These are phyloP conservation scores for Verticillium nonalfalfae DNA, from an alignment of 2,329 filamentous ascomycete genomes.

Conservation along the genomic window DNA sequence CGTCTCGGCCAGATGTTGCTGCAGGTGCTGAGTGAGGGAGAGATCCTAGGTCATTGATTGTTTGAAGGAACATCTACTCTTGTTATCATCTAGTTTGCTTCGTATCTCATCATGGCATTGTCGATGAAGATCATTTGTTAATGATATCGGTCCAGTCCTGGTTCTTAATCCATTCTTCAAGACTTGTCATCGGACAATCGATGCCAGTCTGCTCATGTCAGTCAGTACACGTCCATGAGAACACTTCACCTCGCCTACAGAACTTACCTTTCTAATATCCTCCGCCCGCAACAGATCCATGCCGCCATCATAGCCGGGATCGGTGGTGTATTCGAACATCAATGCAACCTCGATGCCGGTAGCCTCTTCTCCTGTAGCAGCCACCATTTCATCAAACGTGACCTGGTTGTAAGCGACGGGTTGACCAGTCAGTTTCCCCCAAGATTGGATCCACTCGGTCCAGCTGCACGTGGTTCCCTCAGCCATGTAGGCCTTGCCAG, in stretches of 20 bases:
- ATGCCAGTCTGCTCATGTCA: conserved; percentile 16
- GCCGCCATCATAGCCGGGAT: conserved; percentile 43
- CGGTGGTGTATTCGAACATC: conserved; percentile 40
- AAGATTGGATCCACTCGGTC: conserved; percentile 36
- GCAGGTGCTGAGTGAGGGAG: too few relatives aligned
- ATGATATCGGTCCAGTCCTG: conserved; percentile 26
- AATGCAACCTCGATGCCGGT: conserved; percentile 34
- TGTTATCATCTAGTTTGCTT: background rate
- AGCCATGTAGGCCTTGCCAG: conserved; percentile 42
- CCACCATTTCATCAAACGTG: conserved; percentile 31
- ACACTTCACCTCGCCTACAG: background rate
- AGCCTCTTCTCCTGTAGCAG: conserved; percentile 27
- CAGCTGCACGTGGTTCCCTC: conserved; percentile 38
- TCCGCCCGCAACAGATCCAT: conserved; percentile 33
- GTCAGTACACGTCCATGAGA: background rate
- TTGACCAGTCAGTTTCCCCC: conserved; percentile 28
- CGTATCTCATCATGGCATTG: background rate
- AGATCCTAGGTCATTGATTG: background rate
- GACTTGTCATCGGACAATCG: conserved; percentile 34
- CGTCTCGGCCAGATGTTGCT: too few relatives aligned
- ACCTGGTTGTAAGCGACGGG: conserved; percentile 31
- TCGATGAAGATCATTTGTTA: conserved; percentile 1
- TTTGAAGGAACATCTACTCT: background rate
- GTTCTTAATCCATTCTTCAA: conserved; percentile 26
- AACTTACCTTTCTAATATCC: conserved; percentile 35